Percentiles rank a stretch among this genome's conserved stretches.
Conservation (phyloP, 2,329 filamentous ascomycete species). For the Graphilbum fragrans region DNA sequence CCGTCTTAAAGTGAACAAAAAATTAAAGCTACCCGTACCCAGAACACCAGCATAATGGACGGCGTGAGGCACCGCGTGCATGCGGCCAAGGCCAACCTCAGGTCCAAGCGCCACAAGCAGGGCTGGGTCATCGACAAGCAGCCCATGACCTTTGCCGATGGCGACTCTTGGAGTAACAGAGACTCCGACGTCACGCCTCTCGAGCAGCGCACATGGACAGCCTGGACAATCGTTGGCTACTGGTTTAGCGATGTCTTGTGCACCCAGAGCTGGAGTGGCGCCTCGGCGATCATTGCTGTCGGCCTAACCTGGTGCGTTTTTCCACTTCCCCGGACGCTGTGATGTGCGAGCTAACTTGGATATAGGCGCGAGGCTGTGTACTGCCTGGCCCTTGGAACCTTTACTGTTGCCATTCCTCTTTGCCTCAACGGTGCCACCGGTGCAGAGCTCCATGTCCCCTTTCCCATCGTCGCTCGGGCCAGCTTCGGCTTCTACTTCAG, state of each 20-base stretch:
- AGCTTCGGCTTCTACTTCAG: constrained; percentile 20
- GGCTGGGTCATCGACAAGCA: constrained; percentile 15
- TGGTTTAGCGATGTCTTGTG: constrained; percentile 14
- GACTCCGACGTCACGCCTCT: constrained; percentile 11
- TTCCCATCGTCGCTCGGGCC: constrained; percentile 18
- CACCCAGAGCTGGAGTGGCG: constrained; percentile 13
- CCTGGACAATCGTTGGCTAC: constrained; percentile 13
- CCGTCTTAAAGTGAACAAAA: too few relatives aligned
- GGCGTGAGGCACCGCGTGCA: too few relatives aligned
- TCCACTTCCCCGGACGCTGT: not conserved
- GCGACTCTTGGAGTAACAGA: constrained; percentile 10
- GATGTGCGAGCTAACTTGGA: too few relatives aligned
- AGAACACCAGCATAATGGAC: too few relatives aligned
- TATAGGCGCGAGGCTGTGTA: constrained; percentile 36
- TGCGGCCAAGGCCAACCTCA: too few relatives aligned
- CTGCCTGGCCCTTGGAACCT: constrained; percentile 22
- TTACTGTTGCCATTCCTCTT: constrained; percentile 43
- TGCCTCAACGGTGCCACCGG: constrained; percentile 32
- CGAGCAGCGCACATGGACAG: constrained; percentile 12
- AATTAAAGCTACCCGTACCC: too few relatives aligned
- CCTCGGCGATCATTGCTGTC: constrained; percentile 12
- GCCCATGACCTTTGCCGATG: constrained; percentile 9
- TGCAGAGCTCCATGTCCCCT: constrained; percentile 30
- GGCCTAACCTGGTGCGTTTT: constrained; percentile 11
- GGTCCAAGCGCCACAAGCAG: too few relatives aligned